Conservation (phyloP, 2,329 filamentous ascomycete species). For the Fusarium phyllophilum region DNA sequence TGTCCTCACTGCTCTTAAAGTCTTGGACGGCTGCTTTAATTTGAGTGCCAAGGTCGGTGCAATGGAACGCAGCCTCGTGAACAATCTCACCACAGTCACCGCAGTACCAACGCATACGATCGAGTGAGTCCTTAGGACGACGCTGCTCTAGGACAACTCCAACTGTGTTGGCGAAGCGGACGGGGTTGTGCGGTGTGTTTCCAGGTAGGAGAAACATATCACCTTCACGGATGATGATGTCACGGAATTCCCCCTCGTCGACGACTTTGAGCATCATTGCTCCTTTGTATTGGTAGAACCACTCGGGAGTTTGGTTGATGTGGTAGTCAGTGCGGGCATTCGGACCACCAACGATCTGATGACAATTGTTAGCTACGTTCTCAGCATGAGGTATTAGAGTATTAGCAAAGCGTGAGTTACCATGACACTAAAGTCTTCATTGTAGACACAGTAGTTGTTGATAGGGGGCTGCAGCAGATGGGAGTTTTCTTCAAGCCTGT, state of each 20-base stretch:
- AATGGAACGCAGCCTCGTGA: conserved; percentile 88
- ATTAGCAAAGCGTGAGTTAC: conserved; percentile 50
- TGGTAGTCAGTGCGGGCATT: conserved; percentile 98
- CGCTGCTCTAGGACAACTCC: conserved; percentile 91
- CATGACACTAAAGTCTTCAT: conserved; percentile 85
- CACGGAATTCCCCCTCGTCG: conserved; percentile 76
- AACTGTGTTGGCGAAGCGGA: conserved; percentile 93
- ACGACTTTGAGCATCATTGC: conserved; percentile 95
- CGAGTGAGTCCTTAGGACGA: conserved; percentile 74
- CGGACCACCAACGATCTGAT: conserved; percentile 88
- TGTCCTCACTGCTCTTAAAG: conserved; percentile 74
- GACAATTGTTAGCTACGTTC: neutral
- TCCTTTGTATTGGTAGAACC: conserved; percentile 97
- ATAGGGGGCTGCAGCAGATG: conserved; percentile 93
- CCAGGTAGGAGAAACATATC: conserved; percentile 92
- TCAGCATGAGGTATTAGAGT: neutral
- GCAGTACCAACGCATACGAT: conserved; percentile 94
- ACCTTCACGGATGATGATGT: conserved; percentile 90
- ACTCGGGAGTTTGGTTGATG: conserved; percentile 95
- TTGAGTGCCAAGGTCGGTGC: conserved; percentile 90
- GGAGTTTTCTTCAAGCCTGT: conserved; percentile 88
- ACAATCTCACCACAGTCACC: conserved; percentile 74
- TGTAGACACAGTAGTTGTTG: conserved; percentile 98
- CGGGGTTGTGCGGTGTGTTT: conserved; percentile 97
- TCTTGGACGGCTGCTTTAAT: conserved; percentile 90